Evolutionary conservation across 148 eudicot species (phyloP), one percentile per base, ranked within the genome.

Genomic region (Arbutus unedo): DNA sequence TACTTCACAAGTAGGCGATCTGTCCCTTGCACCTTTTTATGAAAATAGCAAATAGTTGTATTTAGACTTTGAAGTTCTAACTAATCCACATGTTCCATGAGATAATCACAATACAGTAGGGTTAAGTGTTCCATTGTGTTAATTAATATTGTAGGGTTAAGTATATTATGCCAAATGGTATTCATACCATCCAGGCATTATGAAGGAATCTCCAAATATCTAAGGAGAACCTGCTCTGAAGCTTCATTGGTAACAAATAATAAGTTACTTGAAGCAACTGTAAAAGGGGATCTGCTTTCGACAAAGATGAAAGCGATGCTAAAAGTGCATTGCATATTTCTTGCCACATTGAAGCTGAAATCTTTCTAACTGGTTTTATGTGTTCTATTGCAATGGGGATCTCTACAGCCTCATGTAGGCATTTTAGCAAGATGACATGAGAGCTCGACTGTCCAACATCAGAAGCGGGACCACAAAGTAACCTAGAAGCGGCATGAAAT

Each of bases 401-500:
- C 83, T 92, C 83, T 56, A 85, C 87, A 82, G 90, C 89, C 53
- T 89, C 91, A 79, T 89, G 88, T 51, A 92, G 79, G 79, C 77
- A 89, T 82, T 91, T 92, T 82, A 95, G 85, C 84, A 95, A 86
- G 23, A 85, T 85, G 74, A 85, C 85, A 84, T 95, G 94, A 51
- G 93, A 81, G 66, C 88, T 89, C 75, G 80, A 73, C 64, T 81
- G 83, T 83, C 82, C 81, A 11, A 80, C 82, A 23, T 82, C 87
- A 81, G 79, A 80, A 41, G 82, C 72, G 31, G 66, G 74, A 79
- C 87, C 86, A 84, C 90, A 85, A 7, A 92, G 83, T 50, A 95
- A 82, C 74, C 86, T 74, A 10, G 90, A 89, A 81, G 94, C 93
- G 51, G 86, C 84, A 47, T 19, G 54, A 74, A n/a, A n/a, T n/a